Base-by-base conservation (phyloP, 2,329 filamentous ascomycete genomes). In the Colletotrichum spaethianum region DNA sequence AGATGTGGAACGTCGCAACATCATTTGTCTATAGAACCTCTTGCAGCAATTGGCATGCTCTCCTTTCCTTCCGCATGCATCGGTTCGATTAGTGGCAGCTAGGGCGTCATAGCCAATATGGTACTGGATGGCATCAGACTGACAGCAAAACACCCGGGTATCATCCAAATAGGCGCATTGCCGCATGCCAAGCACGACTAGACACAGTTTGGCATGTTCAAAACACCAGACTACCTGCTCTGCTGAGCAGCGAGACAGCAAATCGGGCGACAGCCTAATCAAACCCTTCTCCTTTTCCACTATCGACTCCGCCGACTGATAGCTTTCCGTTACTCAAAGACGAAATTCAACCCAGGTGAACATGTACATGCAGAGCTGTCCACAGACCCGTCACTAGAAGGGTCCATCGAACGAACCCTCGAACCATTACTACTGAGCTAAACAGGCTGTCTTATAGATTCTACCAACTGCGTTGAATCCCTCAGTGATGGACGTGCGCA, bases 401-500 rank as follows among this genome's bases (percentile, higher is more conserved):
- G 8, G 7, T 52, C 9, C 23, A 28, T 26, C 12, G 26, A 52
- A 26, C 11, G n/a, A 20, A 52, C 28, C 14, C 59, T 38, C 59
- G 5, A 31, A 62, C 23, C 23, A 16, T 5, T n/a, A 16, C 23
- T 18, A 11, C 33, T 7, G 55, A 57, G n/a, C 55, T 11, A 48
- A 4, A 26, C 26, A 18, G 18, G 26, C 28, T 14, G 11, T 46
- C 4, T 23, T 31, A 16, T 42, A 12, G 40, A 42, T 36, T 48
- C 9, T n/a, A n/a, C n/a, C n/a, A n/a, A n/a, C n/a, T 7, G 42
- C 5, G 26, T 12, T 31, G 56, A 7, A 38, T 7, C 28, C 23
- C 33, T n/a, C 44, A 16, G 31, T 20, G 28, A 42, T 26, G 44
- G 56, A 23, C 56, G 64, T 53, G 56, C 56, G 26, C 38, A 67